Evolutionary conservation across 75 land plant species (phyloP).

Genomic region (Sequoiadendron giganteum): DNA sequence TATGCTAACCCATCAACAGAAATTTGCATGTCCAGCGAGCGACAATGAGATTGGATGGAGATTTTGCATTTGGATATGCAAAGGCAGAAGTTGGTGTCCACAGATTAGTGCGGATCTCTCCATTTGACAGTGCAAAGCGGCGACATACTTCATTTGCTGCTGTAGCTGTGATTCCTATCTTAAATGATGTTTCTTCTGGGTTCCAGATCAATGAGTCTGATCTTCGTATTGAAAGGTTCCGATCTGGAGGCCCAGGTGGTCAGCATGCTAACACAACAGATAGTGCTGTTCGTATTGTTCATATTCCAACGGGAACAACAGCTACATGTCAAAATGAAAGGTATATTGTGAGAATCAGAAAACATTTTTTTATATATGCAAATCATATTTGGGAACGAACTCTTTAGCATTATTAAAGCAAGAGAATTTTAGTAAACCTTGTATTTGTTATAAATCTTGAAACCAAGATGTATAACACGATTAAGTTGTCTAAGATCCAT

Average conservation of each 20-base stretch:
- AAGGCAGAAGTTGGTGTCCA: conserved; percentile 98
- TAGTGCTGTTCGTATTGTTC: conserved; percentile 91
- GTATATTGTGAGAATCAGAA: conserved; percentile 23
- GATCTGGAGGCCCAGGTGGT: conserved; percentile 95
- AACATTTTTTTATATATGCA: neutral
- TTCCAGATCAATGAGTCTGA: conserved; percentile 83
- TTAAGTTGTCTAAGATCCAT: neutral
- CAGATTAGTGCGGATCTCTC: conserved; percentile 93
- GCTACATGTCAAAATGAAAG: conserved; percentile 93
- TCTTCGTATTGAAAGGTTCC: conserved; percentile 81
- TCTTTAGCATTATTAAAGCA: neutral
- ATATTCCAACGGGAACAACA: conserved; percentile 88
- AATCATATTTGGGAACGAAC: neutral
- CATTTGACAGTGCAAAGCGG: conserved; percentile 89
- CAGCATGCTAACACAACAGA: conserved; percentile 94
- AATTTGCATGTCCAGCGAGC: conserved; percentile 57
- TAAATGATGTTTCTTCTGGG: conserved; percentile 52
- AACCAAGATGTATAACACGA: neutral
- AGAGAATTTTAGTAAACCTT: neutral
- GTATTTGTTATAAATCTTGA: neutral
- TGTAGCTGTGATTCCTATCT: conserved; percentile 93
- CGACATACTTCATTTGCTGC: conserved; percentile 99
- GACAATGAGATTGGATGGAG: conserved; percentile 93
- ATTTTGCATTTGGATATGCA: conserved; percentile 95
- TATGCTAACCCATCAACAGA: conserved; percentile 1